Percentiles rank a stretch among this genome's conserved stretches.
Evolutionary conservation across 306 rosid genomes (phyloP).

Genomic region (Prunus mongolica): DNA sequence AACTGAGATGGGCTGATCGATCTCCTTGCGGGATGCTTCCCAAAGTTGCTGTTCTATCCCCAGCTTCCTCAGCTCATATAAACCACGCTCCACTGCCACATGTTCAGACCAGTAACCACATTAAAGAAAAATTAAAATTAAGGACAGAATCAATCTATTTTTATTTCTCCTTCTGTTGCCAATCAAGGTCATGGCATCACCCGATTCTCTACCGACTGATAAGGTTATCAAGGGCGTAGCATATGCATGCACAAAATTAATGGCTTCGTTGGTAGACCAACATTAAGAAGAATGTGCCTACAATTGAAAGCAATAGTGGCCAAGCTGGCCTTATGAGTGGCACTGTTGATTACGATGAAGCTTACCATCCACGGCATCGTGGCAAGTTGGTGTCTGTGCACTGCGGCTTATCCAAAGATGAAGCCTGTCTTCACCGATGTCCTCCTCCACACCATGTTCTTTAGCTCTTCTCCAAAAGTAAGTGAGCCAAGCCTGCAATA

Average conservation of each 20-base stretch:
- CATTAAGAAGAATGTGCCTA: neutral
- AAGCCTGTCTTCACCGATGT: constrained; percentile 85
- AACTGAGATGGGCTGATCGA: constrained; percentile 51
- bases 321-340: neutral
- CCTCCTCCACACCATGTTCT: constrained; percentile 83
- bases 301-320: neutral
- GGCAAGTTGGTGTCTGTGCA: constrained; percentile 76
- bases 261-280: neutral
- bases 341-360: constrained; percentile 6
- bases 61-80: constrained; percentile 85
- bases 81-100: constrained; percentile 80
- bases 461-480: constrained; percentile 98
- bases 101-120: constrained; percentile 9
- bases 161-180: neutral
- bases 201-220: too few relatives aligned
- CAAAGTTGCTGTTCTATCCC: constrained; percentile 92
- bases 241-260: neutral
- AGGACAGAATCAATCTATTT: neutral
- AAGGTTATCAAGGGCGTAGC: too few relatives aligned
- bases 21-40: constrained; percentile 96
- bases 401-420: constrained; percentile 76
- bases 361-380: constrained; percentile 96
- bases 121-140: neutral
- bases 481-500: constrained; percentile 74
- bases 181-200: neutral